Conservation (phyloP, 1,284 basidiomycete genomes). For the Cutaneotrichosporon arboriforme region DNA sequence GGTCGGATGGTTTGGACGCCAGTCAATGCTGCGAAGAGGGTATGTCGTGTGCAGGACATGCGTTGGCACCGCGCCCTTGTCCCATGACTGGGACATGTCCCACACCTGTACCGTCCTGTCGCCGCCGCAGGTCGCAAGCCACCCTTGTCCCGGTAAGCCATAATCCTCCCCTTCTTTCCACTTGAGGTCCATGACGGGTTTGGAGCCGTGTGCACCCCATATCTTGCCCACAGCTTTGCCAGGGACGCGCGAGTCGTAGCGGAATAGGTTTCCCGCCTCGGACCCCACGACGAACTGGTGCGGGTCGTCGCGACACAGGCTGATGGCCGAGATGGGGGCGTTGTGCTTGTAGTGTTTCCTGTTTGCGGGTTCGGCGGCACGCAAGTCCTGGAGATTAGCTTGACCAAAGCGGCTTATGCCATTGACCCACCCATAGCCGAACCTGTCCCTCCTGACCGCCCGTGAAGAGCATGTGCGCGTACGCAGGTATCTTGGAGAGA, state of each 20-base stretch:
- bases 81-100: conserved; percentile 59
- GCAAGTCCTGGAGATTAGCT: conserved; percentile 58
- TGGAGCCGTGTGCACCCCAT: conserved; percentile 67
- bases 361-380: conserved; percentile 62
- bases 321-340: conserved; percentile 63
- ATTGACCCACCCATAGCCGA: conserved; percentile 66
- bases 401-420: neutral
- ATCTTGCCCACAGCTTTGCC: conserved; percentile 61
- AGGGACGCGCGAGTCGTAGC: conserved; percentile 73
- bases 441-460: conserved; percentile 77
- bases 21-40: conserved; percentile 66
- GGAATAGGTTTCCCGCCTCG: conserved; percentile 62
- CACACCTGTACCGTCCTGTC: conserved; percentile 80
- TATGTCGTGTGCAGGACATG: conserved; percentile 72
- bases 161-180: conserved; percentile 53
- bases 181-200: conserved; percentile 67
- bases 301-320: conserved; percentile 64
- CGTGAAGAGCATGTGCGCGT: conserved; percentile 67
- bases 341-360: conserved; percentile 66
- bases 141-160: conserved; percentile 54
- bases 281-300: conserved; percentile 68
- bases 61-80: conserved; percentile 53
- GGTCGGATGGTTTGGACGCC: conserved; percentile 73
- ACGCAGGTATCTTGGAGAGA: conserved; percentile 55
- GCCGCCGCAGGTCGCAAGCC: conserved; percentile 75